These are phyloP conservation scores for Myriangium duriaei DNA, from an alignment of 2,329 filamentous ascomycete genomes.

Conservation along the genomic window DNA sequence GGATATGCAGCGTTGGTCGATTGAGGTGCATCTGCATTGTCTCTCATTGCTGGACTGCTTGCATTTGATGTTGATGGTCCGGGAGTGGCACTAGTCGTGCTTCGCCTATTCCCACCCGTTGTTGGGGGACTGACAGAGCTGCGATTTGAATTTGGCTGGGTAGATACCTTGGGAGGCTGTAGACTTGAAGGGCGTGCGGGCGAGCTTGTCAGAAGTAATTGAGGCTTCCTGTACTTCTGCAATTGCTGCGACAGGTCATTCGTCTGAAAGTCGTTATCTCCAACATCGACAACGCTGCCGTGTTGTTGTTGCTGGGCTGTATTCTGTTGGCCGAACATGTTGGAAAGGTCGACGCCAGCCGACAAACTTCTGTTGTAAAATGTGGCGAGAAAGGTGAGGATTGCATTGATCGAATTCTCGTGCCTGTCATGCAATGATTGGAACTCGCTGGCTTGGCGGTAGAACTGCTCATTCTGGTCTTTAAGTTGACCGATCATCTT, in stretches of 20 bases:
- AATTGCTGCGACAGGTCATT: slow-evolving; percentile 16
- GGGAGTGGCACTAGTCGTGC: too few species aligned
- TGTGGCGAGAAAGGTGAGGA: slow-evolving; percentile 89
- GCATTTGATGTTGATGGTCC: background rate
- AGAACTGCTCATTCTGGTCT: slow-evolving; percentile 76
- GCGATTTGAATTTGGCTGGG: slow-evolving; percentile 14
- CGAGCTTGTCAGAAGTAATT: slow-evolving; percentile 26
- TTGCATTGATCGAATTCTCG: slow-evolving; percentile 98
- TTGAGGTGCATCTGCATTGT: background rate
- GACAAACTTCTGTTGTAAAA: slow-evolving; percentile 92
- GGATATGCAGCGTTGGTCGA: background rate
- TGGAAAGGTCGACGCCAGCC: slow-evolving; percentile 63
- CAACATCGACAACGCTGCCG: slow-evolving; percentile 50
- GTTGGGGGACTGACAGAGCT: slow-evolving; percentile 15
- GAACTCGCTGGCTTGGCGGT: slow-evolving; percentile 76
- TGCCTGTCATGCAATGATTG: slow-evolving; percentile 91
- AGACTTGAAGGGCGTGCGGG: slow-evolving; percentile 14
- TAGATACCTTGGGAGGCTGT: slow-evolving; percentile 12
- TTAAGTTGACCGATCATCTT: slow-evolving; percentile 68
- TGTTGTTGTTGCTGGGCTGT: slow-evolving; percentile 40
- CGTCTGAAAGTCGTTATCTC: slow-evolving; percentile 33
- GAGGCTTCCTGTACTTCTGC: slow-evolving; percentile 20
- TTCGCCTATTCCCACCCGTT: too few species aligned
- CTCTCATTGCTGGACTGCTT: background rate
- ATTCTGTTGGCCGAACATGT: slow-evolving; percentile 52